Base-by-base conservation (phyloP, 2,329 filamentous ascomycete genomes). In the Cladophialophora yegresii region DNA sequence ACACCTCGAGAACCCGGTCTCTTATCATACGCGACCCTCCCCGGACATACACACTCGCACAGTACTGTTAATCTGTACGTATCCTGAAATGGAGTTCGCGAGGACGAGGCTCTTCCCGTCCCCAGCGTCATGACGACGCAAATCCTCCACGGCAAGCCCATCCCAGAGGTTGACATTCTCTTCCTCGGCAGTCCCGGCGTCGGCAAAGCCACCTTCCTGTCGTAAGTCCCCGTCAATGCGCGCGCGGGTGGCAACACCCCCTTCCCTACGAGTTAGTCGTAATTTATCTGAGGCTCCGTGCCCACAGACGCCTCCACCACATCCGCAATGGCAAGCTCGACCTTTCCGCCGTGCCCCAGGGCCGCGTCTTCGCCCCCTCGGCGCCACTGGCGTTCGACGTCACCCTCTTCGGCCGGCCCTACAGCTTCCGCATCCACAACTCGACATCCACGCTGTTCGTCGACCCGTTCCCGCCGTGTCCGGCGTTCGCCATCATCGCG, bases 141-240 rank as follows among this genome's bases (percentile, higher is more conserved):
- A 23, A 30, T 58, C 55, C 49, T 57, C 22, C 59, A 65, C 30
- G 64, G 56, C n/a, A 64, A 40, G 43, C 66, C 58, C 12, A 54
- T 67, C 10, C 66, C 66, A 6, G 58, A 63, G 13, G 69, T 83
- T 43, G 79, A 76, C 26, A 80, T 88, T 56, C 78, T 88, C 6
- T 76, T 88, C 16, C 77, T 88, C 2, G 85, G 85, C 58, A 85
- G 87, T 64, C 72, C 80, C 43, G 84, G 82, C 57, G 84, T 85
- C 53, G 85, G 85, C 63, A 88, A 87, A 75, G 85, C 85, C 57
- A 85, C 84, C 9, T 87, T 88, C 67, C 75, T 88, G 66, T 66
- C 64, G 66, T 68, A 65, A 62, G 63, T 61, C 40, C 45, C 45
- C 10, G 36, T 40, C 36, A 16, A 23, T 49, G 45, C n/a, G n/a